Percentiles rank a stretch among this genome's conserved stretches.
Evolutionary conservation across 345 rosid species (phyloP).

Genomic region (Camelina neglecta): DNA sequence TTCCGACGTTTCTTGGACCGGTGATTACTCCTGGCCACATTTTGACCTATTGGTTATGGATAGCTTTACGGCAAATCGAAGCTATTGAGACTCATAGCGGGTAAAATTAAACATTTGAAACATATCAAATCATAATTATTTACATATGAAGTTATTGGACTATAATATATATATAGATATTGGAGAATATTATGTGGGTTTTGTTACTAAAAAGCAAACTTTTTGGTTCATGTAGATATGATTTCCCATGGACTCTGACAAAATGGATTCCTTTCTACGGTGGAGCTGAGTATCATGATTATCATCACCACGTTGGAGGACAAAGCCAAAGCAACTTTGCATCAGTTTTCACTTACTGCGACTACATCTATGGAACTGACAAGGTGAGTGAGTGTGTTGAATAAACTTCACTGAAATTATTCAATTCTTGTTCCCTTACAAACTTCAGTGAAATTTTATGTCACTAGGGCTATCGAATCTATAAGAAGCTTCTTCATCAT

Average conservation of each 20-base stretch:
- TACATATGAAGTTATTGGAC: no score
- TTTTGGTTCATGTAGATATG: conserved; percentile 52
- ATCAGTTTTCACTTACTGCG: conserved; percentile 87
- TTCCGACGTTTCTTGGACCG: conserved; percentile 88
- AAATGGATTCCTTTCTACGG: conserved; percentile 82
- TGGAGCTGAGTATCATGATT: conserved; percentile 87
- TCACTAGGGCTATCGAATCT: conserved; percentile 39
- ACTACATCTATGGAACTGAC: conserved; percentile 80
- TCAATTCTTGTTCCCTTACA: neutral
- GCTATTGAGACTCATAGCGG: conserved; percentile 88
- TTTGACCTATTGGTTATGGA: conserved; percentile 80
- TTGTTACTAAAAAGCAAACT: neutral
- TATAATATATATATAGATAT: neutral
- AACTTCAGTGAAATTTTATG: neutral
- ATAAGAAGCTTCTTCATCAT: conserved; percentile 31
- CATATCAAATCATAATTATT: no score
- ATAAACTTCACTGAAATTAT: neutral
- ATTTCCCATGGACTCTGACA: conserved; percentile 69
- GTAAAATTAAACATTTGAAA: conserved; percentile 32
- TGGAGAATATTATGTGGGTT: neutral
- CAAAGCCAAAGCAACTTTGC: conserved; percentile 91
- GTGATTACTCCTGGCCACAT: conserved; percentile 81
- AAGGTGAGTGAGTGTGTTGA: conserved; percentile 62
- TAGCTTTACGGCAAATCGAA: conserved; percentile 75
- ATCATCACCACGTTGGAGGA: conserved; percentile 86